Conservation (phyloP, 352 stramenopile species). For the Pythium volutum region DNA sequence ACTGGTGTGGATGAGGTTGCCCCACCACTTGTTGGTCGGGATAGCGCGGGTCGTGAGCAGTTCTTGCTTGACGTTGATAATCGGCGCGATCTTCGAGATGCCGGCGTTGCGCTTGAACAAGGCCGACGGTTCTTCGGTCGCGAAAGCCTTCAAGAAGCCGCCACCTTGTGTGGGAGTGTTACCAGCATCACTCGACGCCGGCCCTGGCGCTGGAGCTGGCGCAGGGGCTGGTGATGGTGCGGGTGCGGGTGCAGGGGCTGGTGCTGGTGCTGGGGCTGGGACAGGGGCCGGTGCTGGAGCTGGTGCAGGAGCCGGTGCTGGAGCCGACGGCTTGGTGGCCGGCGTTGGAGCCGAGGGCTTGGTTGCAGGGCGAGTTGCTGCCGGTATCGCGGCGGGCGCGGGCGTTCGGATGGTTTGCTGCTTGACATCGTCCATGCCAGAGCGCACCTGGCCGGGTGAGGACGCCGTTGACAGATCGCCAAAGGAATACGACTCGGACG, state of each 20-base stretch:
- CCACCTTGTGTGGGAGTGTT: background rate
- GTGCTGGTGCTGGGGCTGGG: background rate
- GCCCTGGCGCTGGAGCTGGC: background rate
- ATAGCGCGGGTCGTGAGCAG: constrained; percentile 44
- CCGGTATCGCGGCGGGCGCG: background rate
- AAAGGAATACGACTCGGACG: constrained; percentile 10
- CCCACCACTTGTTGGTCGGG: constrained; percentile 84
- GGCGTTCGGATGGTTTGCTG: background rate
- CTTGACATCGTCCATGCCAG: constrained; percentile 6
- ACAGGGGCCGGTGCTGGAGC: background rate
- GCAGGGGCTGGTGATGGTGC: background rate
- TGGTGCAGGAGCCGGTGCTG: background rate
- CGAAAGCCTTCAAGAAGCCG: constrained; percentile 37
- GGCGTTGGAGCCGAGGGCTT: background rate
- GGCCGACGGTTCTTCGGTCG: constrained; percentile 32
- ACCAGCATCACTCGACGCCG: background rate
- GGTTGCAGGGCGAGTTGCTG: background rate
- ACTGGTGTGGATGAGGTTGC: constrained; percentile 64
- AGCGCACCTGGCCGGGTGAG: constrained; percentile 4
- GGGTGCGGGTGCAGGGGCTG: background rate
- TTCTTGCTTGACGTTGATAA: constrained; percentile 60
- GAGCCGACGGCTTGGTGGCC: background rate
- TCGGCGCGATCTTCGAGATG: constrained; percentile 43
- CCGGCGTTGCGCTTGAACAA: constrained; percentile 28
- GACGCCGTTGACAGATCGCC: background rate